A percentile compares a stretch with the other conserved stretches of the same genome.
Conservation (phyloP, 2,329 filamentous ascomycete genomes). For the Hymenoscyphus linearis region DNA sequence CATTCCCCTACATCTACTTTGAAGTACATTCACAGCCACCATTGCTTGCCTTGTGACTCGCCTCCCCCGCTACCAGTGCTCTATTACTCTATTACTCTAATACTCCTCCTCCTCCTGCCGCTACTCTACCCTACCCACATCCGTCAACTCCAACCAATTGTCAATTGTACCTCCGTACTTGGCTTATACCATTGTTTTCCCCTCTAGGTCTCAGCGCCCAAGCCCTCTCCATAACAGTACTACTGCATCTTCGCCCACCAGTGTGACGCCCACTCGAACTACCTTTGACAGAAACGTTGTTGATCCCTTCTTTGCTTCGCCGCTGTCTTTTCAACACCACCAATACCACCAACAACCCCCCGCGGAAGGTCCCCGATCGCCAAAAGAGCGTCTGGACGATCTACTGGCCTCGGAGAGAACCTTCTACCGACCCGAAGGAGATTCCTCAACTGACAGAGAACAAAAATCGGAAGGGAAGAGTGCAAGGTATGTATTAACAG, state of each 20-base stretch:
- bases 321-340: constrained; percentile 15
- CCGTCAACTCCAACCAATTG: neutral
- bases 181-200: neutral
- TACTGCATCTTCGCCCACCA: constrained; percentile 26
- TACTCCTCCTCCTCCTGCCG: no score
- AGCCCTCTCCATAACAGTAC: constrained; percentile 33
- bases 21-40: neutral
- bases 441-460: constrained; percentile 19
- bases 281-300: constrained; percentile 23
- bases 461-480: constrained; percentile 16
- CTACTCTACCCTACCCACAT: neutral
- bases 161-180: neutral
- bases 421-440: constrained; percentile 27
- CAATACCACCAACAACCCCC: constrained; percentile 12
- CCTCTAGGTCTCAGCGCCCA: constrained; percentile 29
- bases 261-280: constrained; percentile 30
- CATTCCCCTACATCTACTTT: neutral
- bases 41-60: neutral
- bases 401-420: constrained; percentile 32
- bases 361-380: constrained; percentile 29
- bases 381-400: constrained; percentile 33
- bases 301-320: constrained; percentile 20
- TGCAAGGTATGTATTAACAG: constrained; percentile 18
- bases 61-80: neutral
- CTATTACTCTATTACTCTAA: no score